Percentiles rank a stretch among this genome's conserved stretches.
Evolutionary conservation across 495 filamentous ascomycete genomes (phyloP).

Genomic region (Tuber brumale): DNA sequence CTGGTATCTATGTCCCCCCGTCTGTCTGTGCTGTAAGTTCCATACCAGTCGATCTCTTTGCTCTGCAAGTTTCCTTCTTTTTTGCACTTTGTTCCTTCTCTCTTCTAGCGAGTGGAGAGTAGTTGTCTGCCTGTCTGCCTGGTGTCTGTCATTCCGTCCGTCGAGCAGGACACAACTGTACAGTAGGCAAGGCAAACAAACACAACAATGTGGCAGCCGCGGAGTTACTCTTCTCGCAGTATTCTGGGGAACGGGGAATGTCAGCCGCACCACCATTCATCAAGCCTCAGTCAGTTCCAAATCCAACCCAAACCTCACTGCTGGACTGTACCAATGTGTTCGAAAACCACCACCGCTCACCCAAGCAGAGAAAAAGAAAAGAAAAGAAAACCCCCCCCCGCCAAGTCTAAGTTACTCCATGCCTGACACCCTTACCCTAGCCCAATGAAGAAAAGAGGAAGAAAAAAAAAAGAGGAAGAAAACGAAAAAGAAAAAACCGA

Average conservation of each 20-base stretch:
- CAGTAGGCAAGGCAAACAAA: not conserved
- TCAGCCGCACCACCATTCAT: not conserved
- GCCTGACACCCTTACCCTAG: not conserved
- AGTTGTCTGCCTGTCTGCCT: not conserved
- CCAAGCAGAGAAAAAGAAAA: not conserved
- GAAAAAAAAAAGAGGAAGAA: not conserved
- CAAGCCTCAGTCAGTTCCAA: not conserved
- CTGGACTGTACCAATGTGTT: not conserved
- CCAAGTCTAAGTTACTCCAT: not conserved
- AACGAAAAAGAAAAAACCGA: not conserved
- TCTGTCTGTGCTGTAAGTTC: not conserved
- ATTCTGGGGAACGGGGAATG: not conserved
- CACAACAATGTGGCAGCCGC: not conserved
- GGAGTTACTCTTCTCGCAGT: not conserved
- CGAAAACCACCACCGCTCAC: not conserved
- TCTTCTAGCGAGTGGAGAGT: not conserved
- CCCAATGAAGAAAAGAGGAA: not conserved
- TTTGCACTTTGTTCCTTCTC: conserved; percentile 4
- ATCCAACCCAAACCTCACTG: not conserved
- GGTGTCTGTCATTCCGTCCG: not conserved
- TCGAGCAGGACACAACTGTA: not conserved
- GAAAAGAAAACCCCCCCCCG: not conserved
- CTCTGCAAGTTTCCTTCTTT: conserved; percentile 7
- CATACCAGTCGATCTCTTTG: not conserved
- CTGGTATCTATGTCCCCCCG: not conserved